Conservation (phyloP, 306 rosid species). For the Rubus parviflorus region DNA sequence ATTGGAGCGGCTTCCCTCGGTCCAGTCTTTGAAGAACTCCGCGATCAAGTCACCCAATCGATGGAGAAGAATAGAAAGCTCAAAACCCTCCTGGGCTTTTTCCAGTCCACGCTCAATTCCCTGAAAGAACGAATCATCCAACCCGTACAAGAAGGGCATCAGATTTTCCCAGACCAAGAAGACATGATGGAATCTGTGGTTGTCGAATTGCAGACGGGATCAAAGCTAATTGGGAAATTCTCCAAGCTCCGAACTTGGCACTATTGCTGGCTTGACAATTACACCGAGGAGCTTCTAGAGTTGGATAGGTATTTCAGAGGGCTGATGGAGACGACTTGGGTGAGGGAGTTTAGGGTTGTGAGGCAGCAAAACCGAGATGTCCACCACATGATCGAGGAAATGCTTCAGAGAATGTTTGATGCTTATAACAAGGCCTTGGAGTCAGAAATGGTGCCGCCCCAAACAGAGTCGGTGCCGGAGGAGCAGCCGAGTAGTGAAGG, state of each 20-base stretch:
- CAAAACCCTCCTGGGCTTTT: background rate
- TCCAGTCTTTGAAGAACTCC: background rate
- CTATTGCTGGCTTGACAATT: background rate
- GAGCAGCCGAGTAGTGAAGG: background rate
- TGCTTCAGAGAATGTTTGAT: background rate
- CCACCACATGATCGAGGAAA: background rate
- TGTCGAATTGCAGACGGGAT: background rate
- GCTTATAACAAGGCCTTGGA: background rate
- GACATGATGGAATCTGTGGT: background rate
- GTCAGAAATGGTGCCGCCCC: background rate
- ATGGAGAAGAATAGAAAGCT: background rate
- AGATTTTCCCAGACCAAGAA: background rate
- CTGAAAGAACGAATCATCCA: background rate
- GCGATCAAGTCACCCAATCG: background rate
- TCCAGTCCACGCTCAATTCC: background rate
- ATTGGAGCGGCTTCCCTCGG: background rate
- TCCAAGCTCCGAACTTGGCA: background rate
- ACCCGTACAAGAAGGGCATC: background rate
- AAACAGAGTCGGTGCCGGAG: background rate
- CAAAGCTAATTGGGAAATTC: background rate
- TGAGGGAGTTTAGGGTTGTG: background rate
- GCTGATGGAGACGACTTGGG: background rate
- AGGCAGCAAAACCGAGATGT: background rate
- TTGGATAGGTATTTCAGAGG: background rate
- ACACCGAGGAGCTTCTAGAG: background rate